These are phyloP conservation scores for Isabelozyma rhagii DNA, from an alignment of 805 yeast genomes.

Conservation along the genomic window DNA sequence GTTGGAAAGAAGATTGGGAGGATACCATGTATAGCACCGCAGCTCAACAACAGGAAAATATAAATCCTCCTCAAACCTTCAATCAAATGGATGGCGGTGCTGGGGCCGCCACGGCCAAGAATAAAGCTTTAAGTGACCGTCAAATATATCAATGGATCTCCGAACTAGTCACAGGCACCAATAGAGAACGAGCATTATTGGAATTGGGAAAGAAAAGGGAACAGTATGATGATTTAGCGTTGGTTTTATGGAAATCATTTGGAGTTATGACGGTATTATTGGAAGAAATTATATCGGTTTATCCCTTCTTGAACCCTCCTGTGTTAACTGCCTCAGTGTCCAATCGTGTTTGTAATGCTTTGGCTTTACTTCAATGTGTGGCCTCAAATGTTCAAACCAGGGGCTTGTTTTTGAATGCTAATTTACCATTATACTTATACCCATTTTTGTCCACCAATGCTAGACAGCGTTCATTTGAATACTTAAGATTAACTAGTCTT, in stretches of 20 bases:
- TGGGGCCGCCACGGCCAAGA: not conserved
- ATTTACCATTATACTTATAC: slow-evolving; percentile 86
- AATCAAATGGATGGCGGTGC: not conserved
- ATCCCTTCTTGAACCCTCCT: slow-evolving; percentile 87
- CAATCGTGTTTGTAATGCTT: slow-evolving; percentile 91
- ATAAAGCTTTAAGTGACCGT: slow-evolving; percentile 52
- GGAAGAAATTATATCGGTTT: slow-evolving; percentile 86
- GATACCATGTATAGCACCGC: slow-evolving; percentile 6
- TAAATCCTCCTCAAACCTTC: not conserved
- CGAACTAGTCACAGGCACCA: slow-evolving; percentile 85
- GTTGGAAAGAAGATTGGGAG: not conserved
- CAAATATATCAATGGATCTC: slow-evolving; percentile 87
- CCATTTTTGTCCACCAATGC: slow-evolving; percentile 93
- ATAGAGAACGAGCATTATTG: slow-evolving; percentile 86
- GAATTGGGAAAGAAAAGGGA: slow-evolving; percentile 94
- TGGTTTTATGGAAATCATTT: slow-evolving; percentile 91
- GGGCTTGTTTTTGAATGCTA: slow-evolving; percentile 79
- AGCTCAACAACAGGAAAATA: slow-evolving; percentile 6
- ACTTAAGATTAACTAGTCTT: slow-evolving; percentile 83
- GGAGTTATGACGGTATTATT: slow-evolving; percentile 92
- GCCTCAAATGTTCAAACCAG: slow-evolving; percentile 94
- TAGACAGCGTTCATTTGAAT: slow-evolving; percentile 90
- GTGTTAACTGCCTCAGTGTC: slow-evolving; percentile 80
- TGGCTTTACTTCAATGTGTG: slow-evolving; percentile 92
- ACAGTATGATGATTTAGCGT: slow-evolving; percentile 88